Evolutionary conservation across 225 moss, liverwort and hornwort species (phyloP).

Genomic region (Rhytidiadelphus loreus): DNA sequence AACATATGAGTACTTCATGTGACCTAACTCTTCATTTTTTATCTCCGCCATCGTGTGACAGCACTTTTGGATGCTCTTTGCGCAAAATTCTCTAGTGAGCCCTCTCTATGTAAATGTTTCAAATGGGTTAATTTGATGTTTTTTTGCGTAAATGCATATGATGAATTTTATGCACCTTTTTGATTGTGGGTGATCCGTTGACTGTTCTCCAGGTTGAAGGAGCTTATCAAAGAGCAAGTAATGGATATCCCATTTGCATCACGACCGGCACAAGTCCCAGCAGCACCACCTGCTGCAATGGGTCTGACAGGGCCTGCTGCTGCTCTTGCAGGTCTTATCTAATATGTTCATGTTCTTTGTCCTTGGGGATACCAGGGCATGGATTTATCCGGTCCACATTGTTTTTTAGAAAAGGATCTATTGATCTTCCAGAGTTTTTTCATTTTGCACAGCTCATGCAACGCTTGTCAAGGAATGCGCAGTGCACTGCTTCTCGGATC

Average conservation of each 20-base stretch:
- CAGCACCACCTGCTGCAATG: constrained; percentile 36
- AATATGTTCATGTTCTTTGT: not conserved
- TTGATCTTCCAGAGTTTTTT: not conserved
- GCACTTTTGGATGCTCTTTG: not conserved
- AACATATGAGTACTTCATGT: constrained; percentile 62
- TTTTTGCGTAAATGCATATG: not conserved
- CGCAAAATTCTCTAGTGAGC: not conserved
- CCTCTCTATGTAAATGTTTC: not conserved
- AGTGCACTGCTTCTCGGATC: not conserved
- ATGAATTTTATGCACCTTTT: not conserved
- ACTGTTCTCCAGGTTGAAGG: constrained; percentile 59
- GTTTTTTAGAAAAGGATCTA: not conserved
- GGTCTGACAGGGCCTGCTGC: constrained; percentile 74
- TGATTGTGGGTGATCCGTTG: not conserved
- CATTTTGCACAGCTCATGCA: constrained; percentile 32
- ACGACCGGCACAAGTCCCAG: constrained; percentile 16
- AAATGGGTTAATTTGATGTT: not conserved
- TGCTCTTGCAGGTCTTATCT: constrained; percentile 71
- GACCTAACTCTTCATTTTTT: not conserved
- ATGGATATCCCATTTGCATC: constrained; percentile 39
- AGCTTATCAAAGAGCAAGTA: constrained; percentile 83
- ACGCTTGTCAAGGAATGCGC: not conserved
- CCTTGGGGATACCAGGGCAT: not conserved
- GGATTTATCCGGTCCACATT: not conserved
- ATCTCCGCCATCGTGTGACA: not conserved